Evolutionary conservation across 306 rosid genomes (phyloP).

Genomic region (Dalbergia oliveri): DNA sequence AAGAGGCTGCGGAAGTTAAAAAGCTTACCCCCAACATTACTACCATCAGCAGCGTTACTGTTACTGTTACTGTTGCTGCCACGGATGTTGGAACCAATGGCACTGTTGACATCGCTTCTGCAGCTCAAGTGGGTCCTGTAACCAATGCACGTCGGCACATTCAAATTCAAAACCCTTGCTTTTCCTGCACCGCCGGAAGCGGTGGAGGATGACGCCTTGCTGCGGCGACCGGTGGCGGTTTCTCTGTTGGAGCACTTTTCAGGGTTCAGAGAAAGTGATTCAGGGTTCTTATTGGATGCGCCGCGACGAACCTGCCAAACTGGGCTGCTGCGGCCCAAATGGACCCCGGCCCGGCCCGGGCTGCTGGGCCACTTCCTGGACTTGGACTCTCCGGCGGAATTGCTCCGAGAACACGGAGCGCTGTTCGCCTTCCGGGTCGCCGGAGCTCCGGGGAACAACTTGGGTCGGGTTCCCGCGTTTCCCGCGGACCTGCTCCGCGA

Average conservation of each 20-base stretch:
- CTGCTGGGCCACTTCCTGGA: conserved; percentile 83
- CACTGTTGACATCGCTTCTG: conserved; percentile 63
- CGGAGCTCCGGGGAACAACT: conserved; percentile 53
- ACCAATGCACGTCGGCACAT: conserved; percentile 78
- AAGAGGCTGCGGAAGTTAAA: conserved; percentile 79
- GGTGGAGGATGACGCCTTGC: conserved; percentile 26
- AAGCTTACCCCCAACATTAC: conserved; percentile 49
- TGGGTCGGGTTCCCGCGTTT: conserved; percentile 62
- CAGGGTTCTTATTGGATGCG: conserved; percentile 51
- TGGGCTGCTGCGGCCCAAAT: conserved; percentile 90
- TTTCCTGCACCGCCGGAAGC: conserved; percentile 25
- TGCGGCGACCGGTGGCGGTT: conserved; percentile 49
- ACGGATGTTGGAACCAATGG: conserved; percentile 10
- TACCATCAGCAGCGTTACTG: conserved; percentile 35
- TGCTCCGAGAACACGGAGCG: conserved; percentile 94
- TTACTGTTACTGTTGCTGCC: neutral
- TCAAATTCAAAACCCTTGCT: conserved; percentile 67
- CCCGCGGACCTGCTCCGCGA: conserved; percentile 90
- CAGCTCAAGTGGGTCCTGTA: conserved; percentile 65
- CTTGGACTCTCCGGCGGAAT: conserved; percentile 89
- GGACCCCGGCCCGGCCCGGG: conserved; percentile 78
- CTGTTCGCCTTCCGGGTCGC: conserved; percentile 72
- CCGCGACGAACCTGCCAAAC: conserved; percentile 88
- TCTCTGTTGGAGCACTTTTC: conserved; percentile 58
- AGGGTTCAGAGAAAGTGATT: conserved; percentile 33